These are phyloP conservation scores for Fusarium algeriense DNA, from an alignment of 2,329 filamentous ascomycete species.

Conservation along the genomic window DNA sequence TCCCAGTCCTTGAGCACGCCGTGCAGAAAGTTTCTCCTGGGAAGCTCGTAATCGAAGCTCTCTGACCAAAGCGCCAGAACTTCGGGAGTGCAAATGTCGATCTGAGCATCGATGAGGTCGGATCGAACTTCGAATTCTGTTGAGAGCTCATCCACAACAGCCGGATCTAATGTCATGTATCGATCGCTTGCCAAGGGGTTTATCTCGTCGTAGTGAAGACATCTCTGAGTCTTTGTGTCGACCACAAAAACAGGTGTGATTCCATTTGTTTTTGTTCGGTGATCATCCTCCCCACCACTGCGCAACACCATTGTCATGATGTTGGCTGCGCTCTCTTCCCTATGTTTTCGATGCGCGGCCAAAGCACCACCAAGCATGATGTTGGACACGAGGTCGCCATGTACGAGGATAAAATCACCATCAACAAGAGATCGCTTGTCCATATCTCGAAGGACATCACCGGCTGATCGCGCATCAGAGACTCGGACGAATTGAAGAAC, in stretches of 20 bases:
- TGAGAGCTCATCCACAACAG: constrained; percentile 77
- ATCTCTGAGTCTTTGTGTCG: constrained; percentile 82
- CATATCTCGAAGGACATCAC: constrained; percentile 94
- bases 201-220: constrained; percentile 95
- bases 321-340: constrained; percentile 87
- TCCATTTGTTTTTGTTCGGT: constrained; percentile 81
- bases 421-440: constrained; percentile 87
- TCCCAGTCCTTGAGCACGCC: constrained; percentile 97
- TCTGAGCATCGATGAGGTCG: constrained; percentile 92
- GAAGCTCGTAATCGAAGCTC: constrained; percentile 95
- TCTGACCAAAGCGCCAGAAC: constrained; percentile 96
- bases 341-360: constrained; percentile 81
- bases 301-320: constrained; percentile 97
- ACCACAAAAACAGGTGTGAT: constrained; percentile 88
- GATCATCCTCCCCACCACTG: constrained; percentile 75
- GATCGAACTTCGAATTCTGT: constrained; percentile 83
- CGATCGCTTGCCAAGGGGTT: constrained; percentile 74
- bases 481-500: constrained; percentile 88
- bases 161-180: constrained; percentile 79
- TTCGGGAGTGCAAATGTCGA: constrained; percentile 97
- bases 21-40: constrained; percentile 88
- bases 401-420: constrained; percentile 91
- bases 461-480: constrained; percentile 83
- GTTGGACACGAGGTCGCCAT: constrained; percentile 93
- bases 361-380: constrained; percentile 84